phyloP scores from a whole-genome alignment of 345 rosid genomes.

The Salix brachista region DNA sequence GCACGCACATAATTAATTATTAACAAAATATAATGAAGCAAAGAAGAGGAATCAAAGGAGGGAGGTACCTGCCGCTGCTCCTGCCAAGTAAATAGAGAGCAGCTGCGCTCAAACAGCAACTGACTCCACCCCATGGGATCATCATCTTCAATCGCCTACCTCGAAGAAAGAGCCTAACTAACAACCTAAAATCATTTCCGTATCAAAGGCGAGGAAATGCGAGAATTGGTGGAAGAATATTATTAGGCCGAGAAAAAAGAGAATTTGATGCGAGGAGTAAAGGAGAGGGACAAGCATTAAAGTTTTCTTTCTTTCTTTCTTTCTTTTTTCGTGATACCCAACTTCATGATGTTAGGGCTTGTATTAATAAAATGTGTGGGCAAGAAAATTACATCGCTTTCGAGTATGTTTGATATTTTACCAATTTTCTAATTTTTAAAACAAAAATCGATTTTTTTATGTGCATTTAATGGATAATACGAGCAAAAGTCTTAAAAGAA shows the following conservation, averaged over 20 bases:
- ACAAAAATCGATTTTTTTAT: too few species aligned
- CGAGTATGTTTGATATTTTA: too few species aligned
- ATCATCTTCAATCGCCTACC: slow-evolving; percentile 18
- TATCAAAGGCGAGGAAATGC: neutral
- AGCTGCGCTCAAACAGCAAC: slow-evolving; percentile 86
- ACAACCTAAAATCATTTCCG: neutral
- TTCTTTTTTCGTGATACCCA: neutral
- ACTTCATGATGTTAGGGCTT: neutral
- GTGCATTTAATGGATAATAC: too few species aligned
- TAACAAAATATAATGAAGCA: neutral
- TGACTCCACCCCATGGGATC: slow-evolving; percentile 90
- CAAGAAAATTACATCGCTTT: too few species aligned
- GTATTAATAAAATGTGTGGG: too few species aligned
- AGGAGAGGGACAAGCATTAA: slow-evolving; percentile 1
- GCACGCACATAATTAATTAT: neutral
- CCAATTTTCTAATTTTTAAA: too few species aligned
- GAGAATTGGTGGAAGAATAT: neutral
- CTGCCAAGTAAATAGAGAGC: slow-evolving; percentile 87
- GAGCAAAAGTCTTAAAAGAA: too few species aligned
- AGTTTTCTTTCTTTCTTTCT: neutral
- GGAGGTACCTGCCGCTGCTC: slow-evolving; percentile 73
- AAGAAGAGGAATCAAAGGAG: neutral
- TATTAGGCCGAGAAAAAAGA: neutral
- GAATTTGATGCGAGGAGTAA: slow-evolving; percentile 35
- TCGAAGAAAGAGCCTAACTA: neutral